Evolutionary conservation across 352 stramenopile genomes (phyloP).

Genomic region (Phytophthora meadii): DNA sequence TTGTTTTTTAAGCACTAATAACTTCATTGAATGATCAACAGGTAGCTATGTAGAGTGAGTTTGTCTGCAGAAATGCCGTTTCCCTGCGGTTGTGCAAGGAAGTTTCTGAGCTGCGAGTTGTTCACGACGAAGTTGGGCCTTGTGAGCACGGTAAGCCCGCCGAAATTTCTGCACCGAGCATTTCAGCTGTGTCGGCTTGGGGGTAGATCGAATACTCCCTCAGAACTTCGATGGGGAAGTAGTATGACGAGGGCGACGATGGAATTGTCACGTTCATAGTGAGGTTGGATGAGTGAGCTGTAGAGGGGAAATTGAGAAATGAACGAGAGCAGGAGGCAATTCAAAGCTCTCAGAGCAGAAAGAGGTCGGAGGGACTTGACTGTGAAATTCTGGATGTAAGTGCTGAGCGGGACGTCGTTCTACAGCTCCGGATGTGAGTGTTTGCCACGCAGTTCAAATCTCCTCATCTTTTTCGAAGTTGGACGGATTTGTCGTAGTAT

Average conservation of each 20-base stretch:
- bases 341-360: too few species aligned
- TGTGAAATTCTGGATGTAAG: constrained; percentile 34
- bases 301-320: constrained; percentile 32
- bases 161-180: constrained; percentile 51
- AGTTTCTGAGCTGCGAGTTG: constrained; percentile 10
- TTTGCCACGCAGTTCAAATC: constrained; percentile 9
- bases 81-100: background rate
- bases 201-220: constrained; percentile 45
- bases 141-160: constrained; percentile 59
- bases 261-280: background rate
- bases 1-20: too few species aligned
- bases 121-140: constrained; percentile 44
- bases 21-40: too few species aligned
- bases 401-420: constrained; percentile 12
- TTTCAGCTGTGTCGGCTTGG: constrained; percentile 59
- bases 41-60: too few species aligned
- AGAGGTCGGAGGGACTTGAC: constrained; percentile 14
- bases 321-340: background rate
- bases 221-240: constrained; percentile 56
- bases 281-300: background rate
- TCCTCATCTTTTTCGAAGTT: background rate
- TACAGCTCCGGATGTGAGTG: constrained; percentile 15
- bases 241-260: constrained; percentile 22
- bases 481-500: background rate
- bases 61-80: too few species aligned